phyloP scores from a whole-genome alignment of 2,329 filamentous ascomycete species.

The Dactylella cylindrospora region DNA sequence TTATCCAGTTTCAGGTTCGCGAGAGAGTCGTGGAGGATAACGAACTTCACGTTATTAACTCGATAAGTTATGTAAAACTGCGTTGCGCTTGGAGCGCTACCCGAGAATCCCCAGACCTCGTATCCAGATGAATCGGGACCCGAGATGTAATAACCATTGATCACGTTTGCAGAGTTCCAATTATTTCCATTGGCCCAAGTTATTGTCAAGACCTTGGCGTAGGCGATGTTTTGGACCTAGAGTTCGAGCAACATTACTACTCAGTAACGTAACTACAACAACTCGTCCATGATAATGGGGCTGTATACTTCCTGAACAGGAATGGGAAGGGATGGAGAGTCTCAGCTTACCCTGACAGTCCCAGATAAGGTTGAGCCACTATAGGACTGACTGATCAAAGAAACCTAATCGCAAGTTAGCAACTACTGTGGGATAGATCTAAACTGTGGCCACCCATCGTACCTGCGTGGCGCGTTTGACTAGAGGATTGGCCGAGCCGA shows the following conservation, averaged over 20 bases:
- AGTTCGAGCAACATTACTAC: background rate
- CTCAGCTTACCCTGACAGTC: conserved; percentile 18
- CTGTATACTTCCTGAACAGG: no score
- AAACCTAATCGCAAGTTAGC: conserved; percentile 7
- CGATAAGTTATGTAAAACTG: conserved; percentile 36
- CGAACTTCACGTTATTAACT: conserved; percentile 16
- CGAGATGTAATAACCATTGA: conserved; percentile 10
- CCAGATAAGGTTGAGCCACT: conserved; percentile 26
- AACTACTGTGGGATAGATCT: background rate
- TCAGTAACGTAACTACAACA: background rate
- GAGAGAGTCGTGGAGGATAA: background rate
- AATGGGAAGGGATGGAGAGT: background rate
- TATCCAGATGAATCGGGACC: conserved; percentile 32
- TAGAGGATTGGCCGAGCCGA: conserved; percentile 27
- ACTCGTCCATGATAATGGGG: background rate
- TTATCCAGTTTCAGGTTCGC: background rate
- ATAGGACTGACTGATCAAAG: conserved; percentile 31
- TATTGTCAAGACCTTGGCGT: conserved; percentile 22
- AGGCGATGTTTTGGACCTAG: conserved; percentile 32
- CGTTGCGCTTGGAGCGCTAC: conserved; percentile 16
- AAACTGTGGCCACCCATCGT: no score
- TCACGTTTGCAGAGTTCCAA: conserved; percentile 19
- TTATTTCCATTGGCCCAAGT: conserved; percentile 26
- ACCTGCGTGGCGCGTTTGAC: conserved; percentile 29
- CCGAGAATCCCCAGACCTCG: conserved; percentile 29